These are phyloP conservation scores for Amoeboaphelidium protococcarum DNA, from an alignment of 371 early-diverging fungal species.

Conservation along the genomic window DNA sequence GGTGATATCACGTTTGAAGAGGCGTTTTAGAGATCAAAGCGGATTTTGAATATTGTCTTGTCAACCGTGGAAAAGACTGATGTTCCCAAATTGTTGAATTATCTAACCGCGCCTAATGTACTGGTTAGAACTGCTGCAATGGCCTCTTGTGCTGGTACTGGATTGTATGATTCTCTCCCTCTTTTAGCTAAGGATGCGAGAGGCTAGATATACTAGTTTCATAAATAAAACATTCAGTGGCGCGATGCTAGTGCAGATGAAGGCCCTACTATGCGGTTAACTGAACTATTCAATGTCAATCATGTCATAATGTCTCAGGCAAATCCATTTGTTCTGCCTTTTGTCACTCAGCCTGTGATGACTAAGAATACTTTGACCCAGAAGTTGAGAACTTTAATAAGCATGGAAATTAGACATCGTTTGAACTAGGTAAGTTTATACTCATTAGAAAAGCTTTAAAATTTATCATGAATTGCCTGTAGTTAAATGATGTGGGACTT, in stretches of 20 bases:
- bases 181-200: slow-evolving; percentile 35
- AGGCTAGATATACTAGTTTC: slow-evolving; percentile 27
- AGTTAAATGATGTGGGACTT: background rate
- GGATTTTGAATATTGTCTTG: slow-evolving; percentile 47
- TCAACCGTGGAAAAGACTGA: slow-evolving; percentile 40
- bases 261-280: slow-evolving; percentile 17
- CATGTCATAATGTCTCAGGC: slow-evolving; percentile 51
- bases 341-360: no score
- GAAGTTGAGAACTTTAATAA: no score
- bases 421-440: no score
- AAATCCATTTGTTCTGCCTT: slow-evolving; percentile 58
- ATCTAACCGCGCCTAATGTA: slow-evolving; percentile 57
- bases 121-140: slow-evolving; percentile 25
- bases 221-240: background rate
- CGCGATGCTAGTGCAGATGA: slow-evolving; percentile 16
- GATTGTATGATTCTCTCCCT: slow-evolving; percentile 29
- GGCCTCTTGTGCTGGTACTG: slow-evolving; percentile 36
- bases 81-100: slow-evolving; percentile 52
- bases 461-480: background rate
- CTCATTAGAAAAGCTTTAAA: no score
- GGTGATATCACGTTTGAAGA: slow-evolving; percentile 66
- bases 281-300: slow-evolving; percentile 48
- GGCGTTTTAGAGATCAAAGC: slow-evolving; percentile 20
- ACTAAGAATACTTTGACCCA: no score
- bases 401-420: no score